Evolutionary conservation across 768 basidiomycete species (phyloP), one percentile per base, ranked within the genome.

Genomic region (Leccinum subgranulosum): DNA sequence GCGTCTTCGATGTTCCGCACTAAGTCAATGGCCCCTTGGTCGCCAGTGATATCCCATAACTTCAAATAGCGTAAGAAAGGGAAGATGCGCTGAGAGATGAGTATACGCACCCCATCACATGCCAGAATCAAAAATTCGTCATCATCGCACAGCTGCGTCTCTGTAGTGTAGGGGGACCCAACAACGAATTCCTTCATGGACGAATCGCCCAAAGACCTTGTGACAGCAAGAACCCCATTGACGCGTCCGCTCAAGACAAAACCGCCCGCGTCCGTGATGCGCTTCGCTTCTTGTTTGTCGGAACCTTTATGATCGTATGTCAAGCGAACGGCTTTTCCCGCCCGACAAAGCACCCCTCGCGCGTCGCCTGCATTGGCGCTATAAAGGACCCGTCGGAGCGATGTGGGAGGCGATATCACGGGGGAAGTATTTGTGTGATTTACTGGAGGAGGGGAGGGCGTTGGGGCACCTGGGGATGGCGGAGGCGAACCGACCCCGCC

Each of bases 161-260:
- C 95, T n/a, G 97, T 98, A 19, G 97, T 99, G 74, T 96, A 99
- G 6, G 97, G 97, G 28, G 92, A 84, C 2, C 97, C 97, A 49
- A 98, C 97, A 11, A 99, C 97, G 71, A 95, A 99, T 67, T 99
- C 97, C 75, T 99, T 99, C 97, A 99, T 98, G 7, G 93, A 90
- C 2, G 94, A 90, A 69, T 99, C 97, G 33, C 97, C 97, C 56
- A 99, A 77, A 66, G 94, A 94, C 57, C 97, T 82, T 17, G 97
- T 99, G 28, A 99, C 97, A 6, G 94, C 94, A 54, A 99, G 77
- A 43, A 98, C 95, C 61, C 96, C 97, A 64, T 99, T 99, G 33
- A 99, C 97, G 12, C 97, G 85, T 61, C 96, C 97, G 67, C 96
- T 96, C 90, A 99, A 87, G 21, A 99, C 95, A 69, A 98, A 99